Percentiles rank a stretch among this genome's conserved stretches.
These are phyloP conservation scores for Platanthera guangdongensis DNA, from an alignment of 106 monocot species.

Conservation along the genomic window DNA sequence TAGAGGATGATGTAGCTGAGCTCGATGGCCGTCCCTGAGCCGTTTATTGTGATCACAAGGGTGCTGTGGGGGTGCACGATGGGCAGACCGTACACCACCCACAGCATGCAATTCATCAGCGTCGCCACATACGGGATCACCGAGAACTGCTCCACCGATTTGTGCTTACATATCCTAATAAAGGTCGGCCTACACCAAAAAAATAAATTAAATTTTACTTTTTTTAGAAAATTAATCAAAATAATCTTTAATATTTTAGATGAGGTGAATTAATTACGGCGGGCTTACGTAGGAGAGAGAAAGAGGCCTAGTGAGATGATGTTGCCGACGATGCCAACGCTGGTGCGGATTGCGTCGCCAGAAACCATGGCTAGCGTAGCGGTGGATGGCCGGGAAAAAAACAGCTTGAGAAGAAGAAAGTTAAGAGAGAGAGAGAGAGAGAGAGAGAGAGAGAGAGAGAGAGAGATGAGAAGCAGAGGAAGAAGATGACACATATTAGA, in stretches of 20 bases:
- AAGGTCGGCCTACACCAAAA: constrained; percentile 31
- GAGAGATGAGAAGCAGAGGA: no score
- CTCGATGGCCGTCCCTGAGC: constrained; percentile 35
- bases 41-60: constrained; percentile 54
- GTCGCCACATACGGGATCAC: constrained; percentile 54
- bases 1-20: constrained; percentile 44
- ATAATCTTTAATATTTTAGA: no score
- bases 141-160: constrained; percentile 43
- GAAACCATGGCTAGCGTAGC: constrained; percentile 17
- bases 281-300: constrained; percentile 48
- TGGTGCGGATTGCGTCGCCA: constrained; percentile 9
- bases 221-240: no score
- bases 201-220: not conserved
- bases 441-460: no score
- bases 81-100: constrained; percentile 58
- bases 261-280: no score
- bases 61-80: constrained; percentile 35
- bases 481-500: no score
- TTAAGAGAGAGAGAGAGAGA: no score
- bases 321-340: constrained; percentile 45
- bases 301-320: constrained; percentile 49
- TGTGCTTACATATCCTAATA: constrained; percentile 33
- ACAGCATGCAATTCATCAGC: constrained; percentile 45
- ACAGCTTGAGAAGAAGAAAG: no score
- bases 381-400: no score